Evolutionary conservation across 176 grass and related monocot genomes (phyloP), one percentile per base, ranked within the genome.

Genomic region (Juncus inflexus): DNA sequence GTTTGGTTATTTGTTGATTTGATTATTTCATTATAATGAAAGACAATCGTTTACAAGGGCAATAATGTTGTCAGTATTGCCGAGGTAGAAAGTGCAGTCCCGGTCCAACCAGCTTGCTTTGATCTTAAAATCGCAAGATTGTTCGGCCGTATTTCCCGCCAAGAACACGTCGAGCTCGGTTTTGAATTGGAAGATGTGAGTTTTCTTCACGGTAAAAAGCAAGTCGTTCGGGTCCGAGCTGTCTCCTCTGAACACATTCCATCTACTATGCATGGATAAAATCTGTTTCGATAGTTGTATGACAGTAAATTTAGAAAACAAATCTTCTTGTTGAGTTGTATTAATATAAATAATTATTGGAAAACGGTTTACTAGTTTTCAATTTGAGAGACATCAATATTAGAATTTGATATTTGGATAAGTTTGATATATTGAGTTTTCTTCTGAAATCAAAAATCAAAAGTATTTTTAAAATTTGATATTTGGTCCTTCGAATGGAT

Each of bases 161-260:
- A 90, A 65, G 72, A 85, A 85, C 3, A 90, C 62, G 40, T 64
- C 40, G 52, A 90, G 52, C 79, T 69, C 65, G 35, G 82, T 83
- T 55, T 75, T 80, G 16, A 68, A 13, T 49, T 70, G 79, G 62
- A 83, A 5, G 9, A 60, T 1, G 0, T 64, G 72, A 3, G 80
- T 37, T 52, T 67, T 86, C 13, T 64, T 85, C 0, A 63, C 87
- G 55, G 50, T 53, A 77, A 83, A 83, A 15, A 91, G 49, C 4
- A 81, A 5, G 12, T 76, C 64, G 52, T 74, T 77, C 15, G 42
- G 4, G 10, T 76, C 50, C 9, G 45, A 58, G 80, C 77, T 81
- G 65, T 83, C 77, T 11, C 77, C 87, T 2, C 68, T 50, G 60
- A 73, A 86, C 4, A 77, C 87, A 51, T 60, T 12, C 83, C 80